Evolutionary conservation across 805 yeast species (phyloP).

Genomic region (Candida fluviatilis): DNA sequence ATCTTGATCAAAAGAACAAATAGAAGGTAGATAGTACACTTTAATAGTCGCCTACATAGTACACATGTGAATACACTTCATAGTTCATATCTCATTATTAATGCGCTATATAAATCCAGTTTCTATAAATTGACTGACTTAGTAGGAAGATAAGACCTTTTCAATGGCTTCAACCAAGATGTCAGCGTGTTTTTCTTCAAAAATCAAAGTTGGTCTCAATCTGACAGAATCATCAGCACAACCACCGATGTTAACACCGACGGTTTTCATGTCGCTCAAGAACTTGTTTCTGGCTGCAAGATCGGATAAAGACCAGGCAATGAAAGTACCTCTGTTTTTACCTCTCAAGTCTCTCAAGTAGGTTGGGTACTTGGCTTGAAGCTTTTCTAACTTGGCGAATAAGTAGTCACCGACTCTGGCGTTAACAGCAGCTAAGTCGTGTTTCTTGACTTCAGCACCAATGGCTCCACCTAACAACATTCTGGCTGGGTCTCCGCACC

Average conservation of each 20-base stretch:
- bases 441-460: slow-evolving; percentile 56
- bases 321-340: slow-evolving; percentile 68
- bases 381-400: slow-evolving; percentile 48
- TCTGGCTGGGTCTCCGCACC: slow-evolving; percentile 91
- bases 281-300: slow-evolving; percentile 58
- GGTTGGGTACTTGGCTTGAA: slow-evolving; percentile 54
- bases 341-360: slow-evolving; percentile 62
- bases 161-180: slow-evolving; percentile 46
- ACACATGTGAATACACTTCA: background rate
- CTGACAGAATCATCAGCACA: slow-evolving; percentile 78
- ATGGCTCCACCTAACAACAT: slow-evolving; percentile 73
- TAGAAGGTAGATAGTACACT: too few species aligned
- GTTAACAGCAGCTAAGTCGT: slow-evolving; percentile 55
- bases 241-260: slow-evolving; percentile 80
- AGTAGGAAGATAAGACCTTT: slow-evolving; percentile 33
- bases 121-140: slow-evolving; percentile 5
- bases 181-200: slow-evolving; percentile 79
- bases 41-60: too few species aligned
- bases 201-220: slow-evolving; percentile 74
- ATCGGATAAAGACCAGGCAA: slow-evolving; percentile 71
- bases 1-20: slow-evolving; percentile 10
- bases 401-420: slow-evolving; percentile 65
- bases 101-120: background rate
- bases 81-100: background rate
- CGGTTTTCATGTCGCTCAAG: slow-evolving; percentile 52